Base-by-base conservation (phyloP, 2,329 filamentous ascomycete genomes). In the Fusarium circinatum region DNA sequence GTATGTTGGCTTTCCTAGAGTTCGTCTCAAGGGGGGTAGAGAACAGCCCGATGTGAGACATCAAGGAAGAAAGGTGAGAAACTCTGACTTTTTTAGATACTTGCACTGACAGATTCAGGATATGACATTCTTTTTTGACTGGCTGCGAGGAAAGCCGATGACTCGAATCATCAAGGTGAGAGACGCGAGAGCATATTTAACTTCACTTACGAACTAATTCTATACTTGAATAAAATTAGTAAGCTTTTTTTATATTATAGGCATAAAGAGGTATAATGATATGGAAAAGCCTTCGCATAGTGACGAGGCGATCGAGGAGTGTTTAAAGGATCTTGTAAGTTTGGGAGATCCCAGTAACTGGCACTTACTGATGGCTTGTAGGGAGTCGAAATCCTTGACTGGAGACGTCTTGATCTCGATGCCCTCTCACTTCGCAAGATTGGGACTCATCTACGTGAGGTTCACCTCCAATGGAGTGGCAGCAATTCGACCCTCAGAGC, bases 391-490 rank as follows among this genome's bases (percentile, higher is more conserved):
- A 60, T 52, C 1, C 45, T 60, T 0, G 57, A 60, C n/a, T 60
- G 57, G 45, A 28, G 44, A 17, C 34, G 57, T 6, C 12, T 60
- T 2, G 45, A 60, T 22, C 17, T 60, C 4, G 57, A 60, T 26
- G 44, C 57, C 3, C 20, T 32, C 18, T 41, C 47, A 2, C 65
- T 71, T 10, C 26, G 26, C 11, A 28, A 56, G 41, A 39, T 62
- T 13, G 57, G 69, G 5, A 12, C 34, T 8, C 44, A 54, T 17
- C 44, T 71, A 18, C 57, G 66, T 14, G 65, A 71, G 8, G 24
- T 71, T 11, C 42, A 49, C 1, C 62, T 71, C 17, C 62, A 70
- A 6, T 71, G 69, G 66, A 71, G 69, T 20, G 66, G 62, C 2
- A 68, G 60, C 13, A 71, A 71, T 8, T 34, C 65, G 2, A 56